A percentile compares a stretch with the other conserved stretches of the same genome.
These are phyloP conservation scores for Malbranchea zuffiana DNA, from an alignment of 2,329 filamentous ascomycete species.

Conservation along the genomic window DNA sequence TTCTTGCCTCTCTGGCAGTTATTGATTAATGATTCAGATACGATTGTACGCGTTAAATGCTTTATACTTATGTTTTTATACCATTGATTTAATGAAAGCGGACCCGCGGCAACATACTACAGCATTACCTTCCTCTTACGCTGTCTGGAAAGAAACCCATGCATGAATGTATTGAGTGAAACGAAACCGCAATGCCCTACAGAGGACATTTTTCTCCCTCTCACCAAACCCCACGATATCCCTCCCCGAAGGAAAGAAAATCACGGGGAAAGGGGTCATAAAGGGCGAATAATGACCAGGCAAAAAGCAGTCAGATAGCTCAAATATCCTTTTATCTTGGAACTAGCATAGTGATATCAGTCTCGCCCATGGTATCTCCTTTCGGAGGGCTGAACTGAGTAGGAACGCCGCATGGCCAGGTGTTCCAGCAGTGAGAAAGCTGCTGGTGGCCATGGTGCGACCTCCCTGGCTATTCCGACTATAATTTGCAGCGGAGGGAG, in stretches of 20 bases:
- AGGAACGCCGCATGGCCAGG: not conserved
- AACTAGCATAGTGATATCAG: slow-evolving; percentile 9
- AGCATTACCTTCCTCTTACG: no score
- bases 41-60: slow-evolving; percentile 3
- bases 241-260: slow-evolving; percentile 1
- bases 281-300: not conserved
- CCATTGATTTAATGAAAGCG: no score
- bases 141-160: not conserved
- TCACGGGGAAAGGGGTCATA: no score
- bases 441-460: no score
- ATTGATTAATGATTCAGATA: not conserved
- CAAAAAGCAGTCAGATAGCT: slow-evolving; percentile 15
- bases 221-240: not conserved
- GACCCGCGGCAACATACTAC: no score
- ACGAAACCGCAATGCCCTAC: slow-evolving; percentile 19
- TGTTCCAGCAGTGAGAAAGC: not conserved
- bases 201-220: not conserved
- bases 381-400: not conserved
- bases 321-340: slow-evolving; percentile 14
- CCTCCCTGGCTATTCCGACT: no score
- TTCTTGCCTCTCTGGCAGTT: not conserved
- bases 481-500: no score
- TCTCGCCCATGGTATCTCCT: slow-evolving; percentile 1
- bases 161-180: slow-evolving; percentile 18
- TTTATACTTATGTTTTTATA: no score